These are phyloP conservation scores for Penicillium bovifimosum DNA, from an alignment of 495 filamentous ascomycete species.

Conservation along the genomic window DNA sequence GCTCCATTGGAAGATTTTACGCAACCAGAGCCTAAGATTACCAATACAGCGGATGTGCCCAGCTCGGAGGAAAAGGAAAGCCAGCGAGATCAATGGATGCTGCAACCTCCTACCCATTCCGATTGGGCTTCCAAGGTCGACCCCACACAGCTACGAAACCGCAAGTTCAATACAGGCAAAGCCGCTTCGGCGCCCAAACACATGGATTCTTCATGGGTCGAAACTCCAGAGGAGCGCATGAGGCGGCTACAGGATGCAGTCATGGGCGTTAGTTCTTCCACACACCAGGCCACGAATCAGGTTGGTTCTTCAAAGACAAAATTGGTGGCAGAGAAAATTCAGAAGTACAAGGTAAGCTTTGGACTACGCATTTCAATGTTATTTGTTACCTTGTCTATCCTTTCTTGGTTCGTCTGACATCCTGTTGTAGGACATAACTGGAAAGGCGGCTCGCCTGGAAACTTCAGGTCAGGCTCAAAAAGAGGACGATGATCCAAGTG, in stretches of 20 bases:
- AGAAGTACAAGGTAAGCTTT: conserved; percentile 52
- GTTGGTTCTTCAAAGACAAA: conserved; percentile 13
- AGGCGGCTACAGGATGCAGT: conserved; percentile 76
- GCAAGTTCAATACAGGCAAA: conserved; percentile 78
- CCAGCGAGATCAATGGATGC: conserved; percentile 90
- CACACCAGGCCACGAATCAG: not conserved
- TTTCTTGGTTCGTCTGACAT: not conserved
- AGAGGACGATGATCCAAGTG: conserved; percentile 90
- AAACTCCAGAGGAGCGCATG: conserved; percentile 84
- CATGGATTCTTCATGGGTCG: conserved; percentile 71
- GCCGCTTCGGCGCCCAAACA: conserved; percentile 37
- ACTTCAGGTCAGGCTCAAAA: conserved; percentile 51
- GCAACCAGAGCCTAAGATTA: not conserved
- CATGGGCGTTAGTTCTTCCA: conserved; percentile 55
- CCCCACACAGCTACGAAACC: conserved; percentile 74
- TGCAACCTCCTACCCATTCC: conserved; percentile 65
- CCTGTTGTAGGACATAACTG: conserved; percentile 47
- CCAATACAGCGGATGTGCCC: conserved; percentile 5
- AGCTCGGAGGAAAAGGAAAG: conserved; percentile 16
- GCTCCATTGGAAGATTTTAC: conserved; percentile 25
- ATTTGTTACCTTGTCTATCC: not conserved
- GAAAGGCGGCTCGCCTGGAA: conserved; percentile 60
- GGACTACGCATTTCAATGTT: not conserved
- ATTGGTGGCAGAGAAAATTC: conserved; percentile 46
- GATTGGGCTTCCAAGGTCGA: conserved; percentile 65